Evolutionary conservation across 805 yeast species (phyloP), one percentile per base, ranked within the genome.

Genomic region (Candida palmyrensis): DNA sequence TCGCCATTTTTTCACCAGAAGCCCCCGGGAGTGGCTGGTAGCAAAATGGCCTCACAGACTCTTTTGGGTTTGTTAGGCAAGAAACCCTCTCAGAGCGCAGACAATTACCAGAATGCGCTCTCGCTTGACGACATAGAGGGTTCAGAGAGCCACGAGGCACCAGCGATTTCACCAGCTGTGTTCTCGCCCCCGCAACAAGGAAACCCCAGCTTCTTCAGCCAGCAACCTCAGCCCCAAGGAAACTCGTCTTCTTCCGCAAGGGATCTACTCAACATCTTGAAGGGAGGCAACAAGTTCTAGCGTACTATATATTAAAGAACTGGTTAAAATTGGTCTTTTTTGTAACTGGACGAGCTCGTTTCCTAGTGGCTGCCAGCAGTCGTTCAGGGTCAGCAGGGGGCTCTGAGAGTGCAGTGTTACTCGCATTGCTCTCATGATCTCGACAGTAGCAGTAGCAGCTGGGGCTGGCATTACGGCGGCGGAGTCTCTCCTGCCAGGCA

Each of bases 251-350:
- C 51, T 35, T 39, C 59, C 13, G 53, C 52, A 6, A 44, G 37
- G 16, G 53, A 45, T 27, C 39, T 51, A 18, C 42, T 53, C n/a
- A 43, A 39, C 34, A 30, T 53, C 17, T 41, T 51, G 5, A 51
- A 42, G 27, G 47, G 50, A 19, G 47, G 42, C 14, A 25, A 18
- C 4, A 15, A 16, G n/a, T n/a, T 14, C 6, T 13, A 18, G 6
- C 17, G 18, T 28, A 13, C 37, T 35, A 46, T 30, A 40, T 27
- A 18, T 39, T 41, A 33, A 50, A 50, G 36, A 40, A 50, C n/a
- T 34, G 25, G n/a, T 40, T 40, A 7, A 41, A 51, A 36, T 40
- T 39, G 10, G 12, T 11, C 19, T 26, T 35, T 17, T 21, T 21
- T 21, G 23, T 9, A 21, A 21, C 11, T 10, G 14, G 31, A 37